Evolutionary conservation across 345 rosid species (phyloP).

Genomic region (Murraya paniculata): DNA sequence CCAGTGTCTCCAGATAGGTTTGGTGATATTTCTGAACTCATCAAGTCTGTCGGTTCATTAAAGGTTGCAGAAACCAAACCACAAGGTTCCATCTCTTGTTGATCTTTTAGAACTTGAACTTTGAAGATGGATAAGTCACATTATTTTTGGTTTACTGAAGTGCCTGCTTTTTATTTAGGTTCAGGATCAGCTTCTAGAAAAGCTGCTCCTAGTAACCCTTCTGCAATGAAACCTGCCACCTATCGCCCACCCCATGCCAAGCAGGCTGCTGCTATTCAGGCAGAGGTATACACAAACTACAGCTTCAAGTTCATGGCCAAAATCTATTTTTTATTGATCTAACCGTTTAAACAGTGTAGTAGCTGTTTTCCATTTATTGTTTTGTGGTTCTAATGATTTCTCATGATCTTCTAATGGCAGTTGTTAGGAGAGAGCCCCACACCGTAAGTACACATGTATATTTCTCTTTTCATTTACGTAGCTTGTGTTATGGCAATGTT

Average conservation of each 20-base stretch:
- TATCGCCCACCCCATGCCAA: conserved; percentile 96
- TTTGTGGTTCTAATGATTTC: conserved; percentile 30
- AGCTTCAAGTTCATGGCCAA: not conserved
- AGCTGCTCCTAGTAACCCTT: conserved; percentile 35
- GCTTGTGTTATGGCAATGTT: not conserved
- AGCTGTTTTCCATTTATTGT: not conserved
- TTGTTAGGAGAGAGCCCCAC: conserved; percentile 56
- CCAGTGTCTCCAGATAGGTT: conserved; percentile 75
- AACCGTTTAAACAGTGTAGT: not conserved
- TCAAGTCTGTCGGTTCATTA: conserved; percentile 58
- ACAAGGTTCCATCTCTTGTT: conserved; percentile 45
- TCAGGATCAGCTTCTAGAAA: conserved; percentile 4
- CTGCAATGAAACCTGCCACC: conserved; percentile 73
- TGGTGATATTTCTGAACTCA: conserved; percentile 65
- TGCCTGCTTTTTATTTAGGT: not conserved
- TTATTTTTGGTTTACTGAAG: too few species aligned
- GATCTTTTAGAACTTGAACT: not conserved
- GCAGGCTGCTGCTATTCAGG: conserved; percentile 68
- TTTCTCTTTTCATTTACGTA: not conserved
- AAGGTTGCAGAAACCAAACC: conserved; percentile 58
- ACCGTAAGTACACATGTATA: conserved; percentile 53
- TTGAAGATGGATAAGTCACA: not conserved
- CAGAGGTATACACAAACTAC: conserved; percentile 60
- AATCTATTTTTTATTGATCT: not conserved
- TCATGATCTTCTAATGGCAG: conserved; percentile 40